Evolutionary conservation across 176 grass and related monocot genomes (phyloP).

Genomic region (Aegilops umbellulata): DNA sequence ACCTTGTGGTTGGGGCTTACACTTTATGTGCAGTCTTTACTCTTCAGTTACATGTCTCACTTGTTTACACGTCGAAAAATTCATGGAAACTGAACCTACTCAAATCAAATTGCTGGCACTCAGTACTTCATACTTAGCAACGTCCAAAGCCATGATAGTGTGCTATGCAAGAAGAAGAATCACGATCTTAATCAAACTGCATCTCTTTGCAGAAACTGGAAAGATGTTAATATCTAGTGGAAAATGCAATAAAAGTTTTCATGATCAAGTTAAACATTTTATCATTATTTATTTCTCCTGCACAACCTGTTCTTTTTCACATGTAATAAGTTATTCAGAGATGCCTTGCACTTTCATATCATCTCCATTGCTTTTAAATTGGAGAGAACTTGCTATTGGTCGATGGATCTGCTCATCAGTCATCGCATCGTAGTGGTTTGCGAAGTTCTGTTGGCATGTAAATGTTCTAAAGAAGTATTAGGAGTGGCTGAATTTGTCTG

Average conservation of each 20-base stretch:
- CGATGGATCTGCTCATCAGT: constrained; percentile 13
- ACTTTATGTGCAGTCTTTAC: not conserved
- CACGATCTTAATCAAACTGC: not conserved
- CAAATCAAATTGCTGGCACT: not conserved
- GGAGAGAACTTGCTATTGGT: not conserved
- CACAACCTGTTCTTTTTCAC: not conserved
- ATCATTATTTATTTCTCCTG: not conserved
- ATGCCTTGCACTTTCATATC: constrained; percentile 3
- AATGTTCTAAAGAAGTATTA: not conserved
- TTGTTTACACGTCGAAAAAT: not conserved
- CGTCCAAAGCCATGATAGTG: not conserved
- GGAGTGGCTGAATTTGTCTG: not conserved
- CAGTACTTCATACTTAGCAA: not conserved
- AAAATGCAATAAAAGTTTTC: not conserved
- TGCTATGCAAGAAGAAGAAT: not conserved
- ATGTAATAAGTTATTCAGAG: not conserved
- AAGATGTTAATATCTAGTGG: not conserved
- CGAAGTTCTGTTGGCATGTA: not conserved
- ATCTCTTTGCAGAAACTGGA: not conserved
- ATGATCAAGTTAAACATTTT: constrained; percentile 9
- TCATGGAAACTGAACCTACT: not conserved
- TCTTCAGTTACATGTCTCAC: not conserved
- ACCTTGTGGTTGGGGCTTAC: not conserved
- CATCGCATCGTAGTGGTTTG: not conserved
- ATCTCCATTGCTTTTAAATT: not conserved